These are phyloP conservation scores for Detonula confervacea DNA, from an alignment of 352 stramenopile genomes.

Conservation along the genomic window DNA sequence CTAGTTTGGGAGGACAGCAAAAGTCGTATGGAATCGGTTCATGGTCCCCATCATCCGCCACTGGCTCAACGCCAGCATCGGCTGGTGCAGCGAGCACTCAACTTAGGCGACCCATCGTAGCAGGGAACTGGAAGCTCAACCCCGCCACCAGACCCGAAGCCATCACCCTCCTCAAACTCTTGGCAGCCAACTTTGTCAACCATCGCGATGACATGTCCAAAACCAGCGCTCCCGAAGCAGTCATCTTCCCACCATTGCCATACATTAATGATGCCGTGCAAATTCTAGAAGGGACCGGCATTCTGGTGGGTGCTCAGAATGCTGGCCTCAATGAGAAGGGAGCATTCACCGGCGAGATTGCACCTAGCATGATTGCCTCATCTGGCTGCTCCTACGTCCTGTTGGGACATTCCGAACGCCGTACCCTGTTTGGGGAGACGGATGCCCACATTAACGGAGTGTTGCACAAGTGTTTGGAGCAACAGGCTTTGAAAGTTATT, in stretches of 20 bases:
- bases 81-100: slow-evolving; percentile 8
- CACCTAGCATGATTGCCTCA: slow-evolving; percentile 78
- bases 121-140: slow-evolving; percentile 65
- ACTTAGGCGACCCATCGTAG: slow-evolving; percentile 41
- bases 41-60: neutral
- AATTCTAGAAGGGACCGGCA: slow-evolving; percentile 76
- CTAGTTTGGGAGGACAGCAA: neutral
- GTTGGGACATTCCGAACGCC: slow-evolving; percentile 65
- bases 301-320: slow-evolving; percentile 87
- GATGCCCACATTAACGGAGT: slow-evolving; percentile 88
- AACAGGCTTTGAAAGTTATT: slow-evolving; percentile 86
- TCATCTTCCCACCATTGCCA: slow-evolving; percentile 87
- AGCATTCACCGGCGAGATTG: slow-evolving; percentile 88
- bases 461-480: slow-evolving; percentile 32
- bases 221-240: slow-evolving; percentile 66
- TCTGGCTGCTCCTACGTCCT: slow-evolving; percentile 56
- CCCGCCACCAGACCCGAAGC: slow-evolving; percentile 36
- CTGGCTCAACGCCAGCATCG: neutral
- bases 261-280: slow-evolving; percentile 82
- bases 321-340: slow-evolving; percentile 74
- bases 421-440: slow-evolving; percentile 71
- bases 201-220: slow-evolving; percentile 35
- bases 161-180: slow-evolving; percentile 43
- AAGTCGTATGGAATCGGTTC: slow-evolving; percentile 6
- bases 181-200: slow-evolving; percentile 49